Evolutionary conservation across 208 protist species (phyloP).

Genomic region (Trypanosoma avium): DNA sequence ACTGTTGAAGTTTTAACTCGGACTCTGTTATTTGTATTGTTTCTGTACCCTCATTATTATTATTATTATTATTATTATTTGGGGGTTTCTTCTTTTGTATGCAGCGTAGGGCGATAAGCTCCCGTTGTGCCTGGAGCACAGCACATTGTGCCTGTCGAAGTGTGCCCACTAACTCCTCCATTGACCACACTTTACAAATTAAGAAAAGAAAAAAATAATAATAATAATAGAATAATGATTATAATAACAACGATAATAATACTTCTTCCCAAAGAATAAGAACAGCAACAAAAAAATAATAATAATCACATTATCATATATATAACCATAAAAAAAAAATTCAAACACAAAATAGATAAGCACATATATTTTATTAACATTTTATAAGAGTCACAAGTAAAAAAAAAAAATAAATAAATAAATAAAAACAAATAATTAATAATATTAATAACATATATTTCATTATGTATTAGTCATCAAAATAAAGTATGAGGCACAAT

Average conservation of each 20-base stretch:
- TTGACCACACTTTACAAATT: slow-evolving; percentile 14
- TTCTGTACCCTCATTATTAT: background rate
- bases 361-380: too few species aligned
- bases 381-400: too few species aligned
- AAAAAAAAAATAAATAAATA: slow-evolving; percentile 1
- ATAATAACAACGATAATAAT: slow-evolving; percentile 2
- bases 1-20: slow-evolving; percentile 24
- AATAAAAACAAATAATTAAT: slow-evolving; percentile 1
- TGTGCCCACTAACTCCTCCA: slow-evolving; percentile 45
- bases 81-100: too few species aligned
- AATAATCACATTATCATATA: too few species aligned
- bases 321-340: too few species aligned
- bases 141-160: slow-evolving; percentile 41
- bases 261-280: too few species aligned
- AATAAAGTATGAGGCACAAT: too few species aligned
- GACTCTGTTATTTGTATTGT: background rate
- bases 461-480: too few species aligned
- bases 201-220: slow-evolving; percentile 6
- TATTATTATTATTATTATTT: slow-evolving; percentile 13
- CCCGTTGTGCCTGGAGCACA: slow-evolving; percentile 36
- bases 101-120: slow-evolving; percentile 33
- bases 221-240: slow-evolving; percentile 1
- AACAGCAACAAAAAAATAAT: too few species aligned
- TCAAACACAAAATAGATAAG: background rate
- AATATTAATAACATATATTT: background rate